Conservation (phyloP, 768 basidiomycete genomes). For the Gloeostereum incarnatum region DNA sequence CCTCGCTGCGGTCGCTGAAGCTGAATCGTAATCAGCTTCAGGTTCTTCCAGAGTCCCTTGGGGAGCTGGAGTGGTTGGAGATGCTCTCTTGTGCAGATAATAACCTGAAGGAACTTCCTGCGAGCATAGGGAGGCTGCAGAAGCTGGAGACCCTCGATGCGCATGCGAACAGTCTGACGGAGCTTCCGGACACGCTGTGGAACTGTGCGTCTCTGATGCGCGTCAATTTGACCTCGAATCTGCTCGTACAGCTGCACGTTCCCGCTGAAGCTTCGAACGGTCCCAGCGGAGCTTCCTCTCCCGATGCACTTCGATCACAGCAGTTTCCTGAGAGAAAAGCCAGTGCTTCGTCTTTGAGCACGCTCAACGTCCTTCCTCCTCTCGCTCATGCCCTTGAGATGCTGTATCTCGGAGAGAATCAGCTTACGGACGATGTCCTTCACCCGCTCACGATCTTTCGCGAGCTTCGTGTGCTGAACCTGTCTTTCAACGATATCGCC, state of each 20-base stretch:
- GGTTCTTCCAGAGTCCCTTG: constrained; percentile 75
- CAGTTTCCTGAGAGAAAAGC: constrained; percentile 28
- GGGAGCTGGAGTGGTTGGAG: constrained; percentile 61
- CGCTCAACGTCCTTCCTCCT: constrained; percentile 31
- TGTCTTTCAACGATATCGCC: constrained; percentile 92
- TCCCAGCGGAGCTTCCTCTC: neutral
- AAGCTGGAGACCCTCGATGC: constrained; percentile 73
- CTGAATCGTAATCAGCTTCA: constrained; percentile 86
- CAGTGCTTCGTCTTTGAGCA: constrained; percentile 23
- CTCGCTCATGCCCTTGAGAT: constrained; percentile 65
- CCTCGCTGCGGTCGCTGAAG: constrained; percentile 59
- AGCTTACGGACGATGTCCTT: constrained; percentile 70
- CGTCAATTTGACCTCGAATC: constrained; percentile 87
- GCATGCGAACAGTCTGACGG: constrained; percentile 83
- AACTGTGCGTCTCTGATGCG: constrained; percentile 60
- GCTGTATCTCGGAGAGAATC: constrained; percentile 88
- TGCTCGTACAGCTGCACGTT: constrained; percentile 64
- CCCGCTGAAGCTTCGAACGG: constrained; percentile 31
- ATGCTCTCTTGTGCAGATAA: constrained; percentile 88
- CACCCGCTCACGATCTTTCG: constrained; percentile 66
- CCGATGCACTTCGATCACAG: constrained; percentile 3
- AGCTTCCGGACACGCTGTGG: constrained; percentile 76
- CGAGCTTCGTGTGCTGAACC: constrained; percentile 74
- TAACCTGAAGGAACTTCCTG: constrained; percentile 66
- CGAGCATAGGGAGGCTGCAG: constrained; percentile 65